Base-by-base conservation (phyloP, 1,139 yeast species). In the Lodderomyces orthopsilosis region DNA sequence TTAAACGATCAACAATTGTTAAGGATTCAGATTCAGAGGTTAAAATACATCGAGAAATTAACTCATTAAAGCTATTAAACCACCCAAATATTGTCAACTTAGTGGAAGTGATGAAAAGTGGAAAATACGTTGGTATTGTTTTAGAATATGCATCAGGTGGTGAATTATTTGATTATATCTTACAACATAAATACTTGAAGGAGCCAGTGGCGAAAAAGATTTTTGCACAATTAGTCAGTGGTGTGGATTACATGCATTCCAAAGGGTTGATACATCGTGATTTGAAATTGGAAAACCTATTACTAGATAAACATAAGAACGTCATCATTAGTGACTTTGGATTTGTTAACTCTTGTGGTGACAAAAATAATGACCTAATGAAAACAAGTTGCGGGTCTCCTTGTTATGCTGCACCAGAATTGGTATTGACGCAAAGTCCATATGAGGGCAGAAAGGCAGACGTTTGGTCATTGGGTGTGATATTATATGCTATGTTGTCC, bases 111-210 rank as follows among this genome's bases (percentile, higher is more conserved):
- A 76, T 94, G 66, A 95, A 91, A 61, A 85, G 89, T 59, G 97
- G 95, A 46, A 87, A 89, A 60, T 91, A 93, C 62, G 91, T 93
- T 50, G 98, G 98, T 21, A 94, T 93, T 32, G 98, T 94, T 2
- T 72, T 93, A 47, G 98, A 93, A 59, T 93, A 91, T 64, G 98
- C 98, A 6, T 85, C 95, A 1, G 98, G 98, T 14, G 99, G 99
- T 42, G 99, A 93, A 64, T 77, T 94, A 50, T 93, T 93, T 58
- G 96, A 91, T 62, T 89, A 91, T 62, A 93, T 93, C 49, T 77
- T 90, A 49, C 87, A 85, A 51, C 91, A 90, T 61, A 82, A 93
- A 56, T 84, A 86, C 60, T 73, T 93, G 50, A 91, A 91, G 61
- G 98, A 93, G 56, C 72, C 82, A 24, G 78, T 81, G 44, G 97